Base-by-base conservation (phyloP, 2,329 filamentous ascomycete species). In the Aspergillus jensenii region DNA sequence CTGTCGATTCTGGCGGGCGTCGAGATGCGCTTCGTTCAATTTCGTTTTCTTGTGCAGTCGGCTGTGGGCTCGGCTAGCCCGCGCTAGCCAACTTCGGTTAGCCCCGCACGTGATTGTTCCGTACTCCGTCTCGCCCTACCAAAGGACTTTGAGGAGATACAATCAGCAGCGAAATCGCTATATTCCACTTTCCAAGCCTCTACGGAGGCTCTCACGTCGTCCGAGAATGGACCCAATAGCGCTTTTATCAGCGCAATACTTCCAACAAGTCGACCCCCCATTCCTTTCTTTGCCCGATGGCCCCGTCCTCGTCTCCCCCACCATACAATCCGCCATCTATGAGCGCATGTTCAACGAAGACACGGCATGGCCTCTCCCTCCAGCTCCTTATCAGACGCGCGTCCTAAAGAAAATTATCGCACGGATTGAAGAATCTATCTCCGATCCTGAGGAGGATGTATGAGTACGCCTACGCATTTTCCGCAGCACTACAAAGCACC, bases 401-500 rank as follows among this genome's bases (percentile, higher is more conserved):
- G 83, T 91, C 1, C 75, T 97, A 52, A 96, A 96, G 71, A 79
- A 85, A 61, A 80, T 97, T 35, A 78, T 91, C 12, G 76, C 80
- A 7, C 84, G 80, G 56, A 87, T 96, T 52, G 91, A 96, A 73
- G 77, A 81, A 31, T 84, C 88, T 35, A 91, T 96, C 48, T 81
- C 85, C 57, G 87, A 96, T 72, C 93, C 91, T 74, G 90, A 96
- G 66, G 82, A 90, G 81, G 86, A 96, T 88, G 93, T 96, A 88
- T 70, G 73, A 66, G 52, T 54, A 58, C 39, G 49, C 55, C 51
- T 55, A 48, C 23, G 44, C 23, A 31, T 48, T 15, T 25, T 17
- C 39, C 25, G n/a, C 31, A n/a, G n/a, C 19, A 8, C 14, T 17
- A 11, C 31, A 25, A 47, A 19, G 46, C 41, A 25, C 17, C n/a